phyloP scores from a whole-genome alignment of 2,329 filamentous ascomycete species.

The Sarocladium brachiariae region DNA sequence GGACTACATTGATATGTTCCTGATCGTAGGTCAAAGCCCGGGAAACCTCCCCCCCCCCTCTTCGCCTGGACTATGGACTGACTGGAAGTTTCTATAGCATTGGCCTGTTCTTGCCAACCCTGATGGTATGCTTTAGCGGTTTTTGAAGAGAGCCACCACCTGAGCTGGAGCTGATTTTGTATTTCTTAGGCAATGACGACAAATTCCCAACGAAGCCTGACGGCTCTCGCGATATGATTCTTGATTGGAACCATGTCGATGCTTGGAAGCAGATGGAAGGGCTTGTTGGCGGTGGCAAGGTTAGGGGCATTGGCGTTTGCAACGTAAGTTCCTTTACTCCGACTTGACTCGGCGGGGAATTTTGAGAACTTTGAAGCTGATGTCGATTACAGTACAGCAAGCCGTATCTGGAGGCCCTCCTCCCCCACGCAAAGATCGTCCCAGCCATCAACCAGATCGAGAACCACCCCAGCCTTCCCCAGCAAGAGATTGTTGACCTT shows the following conservation, averaged over 20 bases:
- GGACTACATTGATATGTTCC: slow-evolving; percentile 74
- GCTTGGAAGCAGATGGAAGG: slow-evolving; percentile 75
- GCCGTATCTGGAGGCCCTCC: slow-evolving; percentile 48
- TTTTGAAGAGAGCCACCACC: neutral
- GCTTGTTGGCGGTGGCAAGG: slow-evolving; percentile 52
- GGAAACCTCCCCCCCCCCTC: no score
- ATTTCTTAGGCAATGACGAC: slow-evolving; percentile 53
- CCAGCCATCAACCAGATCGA: slow-evolving; percentile 69
- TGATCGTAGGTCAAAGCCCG: slow-evolving; percentile 50
- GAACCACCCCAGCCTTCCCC: slow-evolving; percentile 64
- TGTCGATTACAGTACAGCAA: slow-evolving; percentile 45
- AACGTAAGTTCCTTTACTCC: slow-evolving; percentile 32
- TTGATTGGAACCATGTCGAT: slow-evolving; percentile 61
- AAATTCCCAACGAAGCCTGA: slow-evolving; percentile 69
- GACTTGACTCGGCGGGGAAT: neutral
- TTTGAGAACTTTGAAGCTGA: no score
- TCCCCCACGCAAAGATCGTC: slow-evolving; percentile 43
- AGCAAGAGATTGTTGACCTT: slow-evolving; percentile 64
- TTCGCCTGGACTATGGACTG: no score
- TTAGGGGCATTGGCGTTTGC: slow-evolving; percentile 46
- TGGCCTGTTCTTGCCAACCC: slow-evolving; percentile 80
- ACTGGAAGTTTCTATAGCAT: slow-evolving; percentile 38
- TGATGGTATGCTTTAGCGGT: slow-evolving; percentile 42
- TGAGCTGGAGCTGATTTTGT: neutral
- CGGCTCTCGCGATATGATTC: slow-evolving; percentile 66